Conservation (phyloP, 2,329 filamentous ascomycete genomes). For the Penicillium sp. region DNA sequence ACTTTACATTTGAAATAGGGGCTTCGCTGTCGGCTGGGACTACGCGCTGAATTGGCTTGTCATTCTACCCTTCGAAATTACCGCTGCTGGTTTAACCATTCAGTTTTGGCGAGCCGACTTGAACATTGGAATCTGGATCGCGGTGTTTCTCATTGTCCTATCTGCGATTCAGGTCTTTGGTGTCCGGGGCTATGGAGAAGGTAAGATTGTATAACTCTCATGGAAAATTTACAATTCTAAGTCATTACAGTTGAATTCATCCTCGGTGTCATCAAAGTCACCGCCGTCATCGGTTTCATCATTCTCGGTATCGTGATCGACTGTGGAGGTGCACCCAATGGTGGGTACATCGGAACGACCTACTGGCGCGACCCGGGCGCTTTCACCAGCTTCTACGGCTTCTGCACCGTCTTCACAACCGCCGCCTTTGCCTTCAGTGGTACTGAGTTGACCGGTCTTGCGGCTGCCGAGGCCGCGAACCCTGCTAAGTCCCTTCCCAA, state of each 20-base stretch:
- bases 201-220: neutral
- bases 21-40: slow-evolving; percentile 48
- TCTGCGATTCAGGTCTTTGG: slow-evolving; percentile 57
- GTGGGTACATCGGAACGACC: slow-evolving; percentile 41
- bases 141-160: slow-evolving; percentile 55
- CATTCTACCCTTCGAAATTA: slow-evolving; percentile 75
- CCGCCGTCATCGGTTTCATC: slow-evolving; percentile 63
- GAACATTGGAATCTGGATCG: slow-evolving; percentile 57
- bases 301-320: slow-evolving; percentile 72
- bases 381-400: slow-evolving; percentile 51
- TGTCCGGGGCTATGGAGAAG: slow-evolving; percentile 49
- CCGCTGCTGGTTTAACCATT: slow-evolving; percentile 56
- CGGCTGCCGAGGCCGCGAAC: slow-evolving; percentile 54
- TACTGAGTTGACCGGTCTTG: slow-evolving; percentile 55
- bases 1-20: slow-evolving; percentile 28
- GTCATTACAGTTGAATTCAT: slow-evolving; percentile 53
- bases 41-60: slow-evolving; percentile 84
- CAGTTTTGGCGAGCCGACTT: slow-evolving; percentile 53
- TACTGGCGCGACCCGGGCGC: slow-evolving; percentile 42
- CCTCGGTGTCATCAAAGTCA: slow-evolving; percentile 58
- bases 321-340: slow-evolving; percentile 43
- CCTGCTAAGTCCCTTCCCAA: slow-evolving; percentile 51
- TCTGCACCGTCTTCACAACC: slow-evolving; percentile 58
- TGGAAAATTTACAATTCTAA: neutral
- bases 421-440: slow-evolving; percentile 59